Evolutionary conservation across 1,284 basidiomycete genomes (phyloP).

Genomic region (Malassezia arunalokei): DNA sequence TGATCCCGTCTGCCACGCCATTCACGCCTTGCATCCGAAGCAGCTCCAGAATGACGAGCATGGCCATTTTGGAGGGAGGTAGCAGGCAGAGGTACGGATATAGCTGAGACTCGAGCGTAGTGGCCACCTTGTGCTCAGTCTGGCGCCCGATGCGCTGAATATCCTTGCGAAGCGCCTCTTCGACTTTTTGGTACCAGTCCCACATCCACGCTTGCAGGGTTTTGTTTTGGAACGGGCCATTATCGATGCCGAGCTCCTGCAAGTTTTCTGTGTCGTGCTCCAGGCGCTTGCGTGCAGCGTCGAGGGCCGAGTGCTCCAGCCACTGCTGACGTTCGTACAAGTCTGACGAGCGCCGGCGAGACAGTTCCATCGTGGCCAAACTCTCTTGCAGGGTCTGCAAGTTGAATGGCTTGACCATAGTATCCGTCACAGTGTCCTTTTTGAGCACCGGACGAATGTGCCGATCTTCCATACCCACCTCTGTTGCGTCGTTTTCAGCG

Average conservation of each 20-base stretch:
- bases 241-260: slow-evolving; percentile 29
- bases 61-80: slow-evolving; percentile 64
- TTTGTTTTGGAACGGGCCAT: slow-evolving; percentile 25
- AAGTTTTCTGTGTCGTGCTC: slow-evolving; percentile 29
- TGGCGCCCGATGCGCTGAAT: slow-evolving; percentile 19
- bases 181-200: slow-evolving; percentile 40
- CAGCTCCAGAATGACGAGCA: slow-evolving; percentile 79
- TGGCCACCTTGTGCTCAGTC: background rate
- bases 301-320: slow-evolving; percentile 40
- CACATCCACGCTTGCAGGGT: slow-evolving; percentile 44
- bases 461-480: background rate
- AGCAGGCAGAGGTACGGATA: slow-evolving; percentile 64
- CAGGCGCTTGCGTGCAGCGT: slow-evolving; percentile 37
- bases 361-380: slow-evolving; percentile 31
- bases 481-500: background rate
- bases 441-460: slow-evolving; percentile 24
- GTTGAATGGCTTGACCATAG: slow-evolving; percentile 33
- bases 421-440: slow-evolving; percentile 13
- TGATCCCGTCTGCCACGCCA: slow-evolving; percentile 73
- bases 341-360: slow-evolving; percentile 23
- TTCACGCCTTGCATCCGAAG: slow-evolving; percentile 71
- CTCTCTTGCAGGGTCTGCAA: slow-evolving; percentile 32
- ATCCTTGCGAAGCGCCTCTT: slow-evolving; percentile 22
- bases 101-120: slow-evolving; percentile 25
- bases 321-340: slow-evolving; percentile 41